phyloP scores from a whole-genome alignment of 1,139 yeast genomes.

The Pichia sp. region DNA sequence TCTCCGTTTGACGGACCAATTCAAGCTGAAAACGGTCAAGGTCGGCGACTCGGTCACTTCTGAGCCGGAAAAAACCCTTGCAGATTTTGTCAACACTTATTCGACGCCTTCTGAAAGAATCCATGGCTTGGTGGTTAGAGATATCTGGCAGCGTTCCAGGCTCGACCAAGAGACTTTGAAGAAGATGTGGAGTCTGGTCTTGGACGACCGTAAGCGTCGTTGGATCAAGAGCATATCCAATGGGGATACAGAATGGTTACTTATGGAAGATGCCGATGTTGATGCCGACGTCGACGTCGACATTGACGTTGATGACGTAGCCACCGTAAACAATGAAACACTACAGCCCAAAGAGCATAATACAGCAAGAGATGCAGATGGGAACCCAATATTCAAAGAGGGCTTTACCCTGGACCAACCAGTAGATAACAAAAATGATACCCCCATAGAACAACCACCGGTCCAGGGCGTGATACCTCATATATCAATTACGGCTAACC shows the following conservation, averaged over 20 bases:
- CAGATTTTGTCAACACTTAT: slow-evolving; percentile 15
- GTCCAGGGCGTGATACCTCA: background rate
- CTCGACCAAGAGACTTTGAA: slow-evolving; percentile 59
- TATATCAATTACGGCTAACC: background rate
- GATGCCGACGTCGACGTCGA: background rate
- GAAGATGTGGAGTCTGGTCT: slow-evolving; percentile 70
- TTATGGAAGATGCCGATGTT: background rate
- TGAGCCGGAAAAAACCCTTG: slow-evolving; percentile 1
- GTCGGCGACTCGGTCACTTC: background rate
- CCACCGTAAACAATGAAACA: background rate
- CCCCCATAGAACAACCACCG: background rate
- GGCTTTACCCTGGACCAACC: background rate
- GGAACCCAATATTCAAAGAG: background rate
- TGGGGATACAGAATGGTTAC: slow-evolving; percentile 9
- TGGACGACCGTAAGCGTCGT: slow-evolving; percentile 52
- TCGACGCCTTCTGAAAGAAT: slow-evolving; percentile 29
- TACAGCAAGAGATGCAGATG: background rate
- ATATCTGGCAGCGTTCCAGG: slow-evolving; percentile 76
- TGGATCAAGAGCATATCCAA: slow-evolving; percentile 10
- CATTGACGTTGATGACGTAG: background rate
- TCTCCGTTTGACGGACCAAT: slow-evolving; percentile 4
- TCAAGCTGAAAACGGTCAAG: background rate
- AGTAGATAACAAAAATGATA: background rate
- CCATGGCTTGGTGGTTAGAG: slow-evolving; percentile 67
- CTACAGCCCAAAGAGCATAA: background rate